Percentiles rank a stretch among this genome's conserved stretches.
These are phyloP conservation scores for Anthostomella pinea DNA, from an alignment of 2,329 filamentous ascomycete species.

Conservation along the genomic window DNA sequence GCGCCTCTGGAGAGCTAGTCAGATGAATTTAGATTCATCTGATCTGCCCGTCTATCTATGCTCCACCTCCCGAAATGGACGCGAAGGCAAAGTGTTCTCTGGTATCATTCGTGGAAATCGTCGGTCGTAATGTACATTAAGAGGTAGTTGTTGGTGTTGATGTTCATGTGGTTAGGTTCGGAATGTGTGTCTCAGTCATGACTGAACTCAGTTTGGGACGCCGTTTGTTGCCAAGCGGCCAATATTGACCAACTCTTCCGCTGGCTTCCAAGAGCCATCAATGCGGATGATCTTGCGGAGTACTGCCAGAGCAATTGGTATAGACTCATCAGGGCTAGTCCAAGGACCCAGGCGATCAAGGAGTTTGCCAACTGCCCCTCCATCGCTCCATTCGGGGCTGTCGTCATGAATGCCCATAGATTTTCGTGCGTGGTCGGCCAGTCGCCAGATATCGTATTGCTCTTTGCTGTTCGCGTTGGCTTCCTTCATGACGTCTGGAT, in stretches of 20 bases:
- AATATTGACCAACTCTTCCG: conserved; percentile 24
- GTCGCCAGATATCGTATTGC: conserved; percentile 28
- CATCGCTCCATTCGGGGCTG: conserved; percentile 22
- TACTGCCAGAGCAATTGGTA: conserved; percentile 28
- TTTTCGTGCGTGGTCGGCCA: conserved; percentile 24
- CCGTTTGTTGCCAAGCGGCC: conserved; percentile 23
- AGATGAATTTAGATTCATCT: too few species aligned
- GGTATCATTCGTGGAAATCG: conserved; percentile 27
- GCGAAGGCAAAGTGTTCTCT: conserved; percentile 8
- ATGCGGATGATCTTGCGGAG: conserved; percentile 25
- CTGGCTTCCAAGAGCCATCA: conserved; percentile 27
- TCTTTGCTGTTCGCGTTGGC: conserved; percentile 23
- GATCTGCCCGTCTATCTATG: background rate
- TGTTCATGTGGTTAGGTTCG: background rate
- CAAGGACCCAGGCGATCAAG: conserved; percentile 33
- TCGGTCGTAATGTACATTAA: conserved; percentile 30
- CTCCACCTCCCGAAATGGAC: conserved; percentile 8
- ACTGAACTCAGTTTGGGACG: conserved; percentile 4
- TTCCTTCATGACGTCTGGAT: conserved; percentile 20
- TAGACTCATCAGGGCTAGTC: conserved; percentile 28
- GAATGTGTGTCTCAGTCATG: conserved; percentile 2
- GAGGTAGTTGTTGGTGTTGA: conserved; percentile 8
- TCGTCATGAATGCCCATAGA: conserved; percentile 25
- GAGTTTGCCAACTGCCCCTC: conserved; percentile 29
- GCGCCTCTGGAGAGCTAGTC: too few species aligned